Evolutionary conservation across 2,329 filamentous ascomycete genomes (phyloP).

Genomic region (Aureobasidium sp.): DNA sequence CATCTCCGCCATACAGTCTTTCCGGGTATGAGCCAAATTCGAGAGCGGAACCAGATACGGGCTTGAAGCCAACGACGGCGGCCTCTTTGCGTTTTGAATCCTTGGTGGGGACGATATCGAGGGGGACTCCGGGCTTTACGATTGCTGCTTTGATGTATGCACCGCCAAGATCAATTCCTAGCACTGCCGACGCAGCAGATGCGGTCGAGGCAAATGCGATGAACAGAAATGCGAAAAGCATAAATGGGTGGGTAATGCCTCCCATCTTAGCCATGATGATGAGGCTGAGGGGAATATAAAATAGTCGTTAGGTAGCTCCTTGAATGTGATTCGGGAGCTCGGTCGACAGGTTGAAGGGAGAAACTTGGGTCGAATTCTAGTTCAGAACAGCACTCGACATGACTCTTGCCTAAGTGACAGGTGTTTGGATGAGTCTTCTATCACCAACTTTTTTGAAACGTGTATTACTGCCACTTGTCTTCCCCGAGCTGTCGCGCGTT

Average conservation of each 20-base stretch:
- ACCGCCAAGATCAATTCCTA: slow-evolving; percentile 90
- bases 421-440: not conserved
- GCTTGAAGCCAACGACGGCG: slow-evolving; percentile 89
- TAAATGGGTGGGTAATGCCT: slow-evolving; percentile 2
- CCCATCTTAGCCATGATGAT: slow-evolving; percentile 13
- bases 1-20: slow-evolving; percentile 85
- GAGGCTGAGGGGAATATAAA: not conserved
- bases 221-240: slow-evolving; percentile 40
- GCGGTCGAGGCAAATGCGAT: slow-evolving; percentile 51
- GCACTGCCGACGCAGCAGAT: slow-evolving; percentile 64
- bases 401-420: slow-evolving; percentile 1
- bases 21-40: slow-evolving; percentile 60
- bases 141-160: slow-evolving; percentile 95
- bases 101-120: slow-evolving; percentile 96
- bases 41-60: slow-evolving; percentile 53
- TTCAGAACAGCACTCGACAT: slow-evolving; percentile 3
- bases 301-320: not conserved
- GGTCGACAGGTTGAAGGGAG: not conserved
- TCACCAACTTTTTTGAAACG: slow-evolving; percentile 11
- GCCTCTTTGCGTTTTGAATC: slow-evolving; percentile 95
- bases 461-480: slow-evolving; percentile 11
- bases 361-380: not conserved
- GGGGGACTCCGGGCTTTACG: slow-evolving; percentile 92
- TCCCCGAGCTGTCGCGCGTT: slow-evolving; percentile 2
- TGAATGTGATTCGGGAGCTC: not conserved